These are phyloP conservation scores for Tulasnella sp. DNA, from an alignment of 768 basidiomycete genomes.

Conservation along the genomic window DNA sequence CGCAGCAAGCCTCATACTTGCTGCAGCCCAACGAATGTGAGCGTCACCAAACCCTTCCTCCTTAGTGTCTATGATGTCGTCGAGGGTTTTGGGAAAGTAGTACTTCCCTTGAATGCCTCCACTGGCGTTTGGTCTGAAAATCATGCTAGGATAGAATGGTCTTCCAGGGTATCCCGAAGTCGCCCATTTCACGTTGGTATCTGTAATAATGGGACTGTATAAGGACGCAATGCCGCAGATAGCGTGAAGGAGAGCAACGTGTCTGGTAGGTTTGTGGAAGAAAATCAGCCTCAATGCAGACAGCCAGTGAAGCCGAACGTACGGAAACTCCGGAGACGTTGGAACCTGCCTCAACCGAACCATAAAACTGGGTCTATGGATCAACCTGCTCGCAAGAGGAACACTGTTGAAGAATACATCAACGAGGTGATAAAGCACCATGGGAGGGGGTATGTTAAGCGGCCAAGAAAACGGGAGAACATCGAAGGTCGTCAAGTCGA, in stretches of 20 bases:
- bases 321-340: constrained; percentile 30
- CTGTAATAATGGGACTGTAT: constrained; percentile 28
- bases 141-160: not conserved
- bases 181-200: not conserved
- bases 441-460: constrained; percentile 26
- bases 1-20: not conserved
- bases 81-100: not conserved
- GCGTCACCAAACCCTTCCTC: not conserved
- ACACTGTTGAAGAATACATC: constrained; percentile 32
- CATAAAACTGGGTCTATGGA: constrained; percentile 35
- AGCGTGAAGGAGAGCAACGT: constrained; percentile 31
- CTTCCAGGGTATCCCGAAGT: not conserved
- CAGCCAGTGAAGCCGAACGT: not conserved
- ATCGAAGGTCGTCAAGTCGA: not conserved
- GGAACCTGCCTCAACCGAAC: constrained; percentile 1
- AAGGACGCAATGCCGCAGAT: constrained; percentile 34
- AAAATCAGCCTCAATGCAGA: no score
- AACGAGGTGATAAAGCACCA: constrained; percentile 28
- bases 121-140: not conserved
- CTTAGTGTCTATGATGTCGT: not conserved
- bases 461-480: constrained; percentile 8
- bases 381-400: constrained; percentile 22
- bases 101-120: not conserved
- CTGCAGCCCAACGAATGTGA: not conserved
- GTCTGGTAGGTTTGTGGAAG: not conserved